A percentile compares a stretch with the other conserved stretches of the same genome.
Evolutionary conservation across 495 filamentous ascomycete species (phyloP).

Genomic region (Penicillium fimorum): DNA sequence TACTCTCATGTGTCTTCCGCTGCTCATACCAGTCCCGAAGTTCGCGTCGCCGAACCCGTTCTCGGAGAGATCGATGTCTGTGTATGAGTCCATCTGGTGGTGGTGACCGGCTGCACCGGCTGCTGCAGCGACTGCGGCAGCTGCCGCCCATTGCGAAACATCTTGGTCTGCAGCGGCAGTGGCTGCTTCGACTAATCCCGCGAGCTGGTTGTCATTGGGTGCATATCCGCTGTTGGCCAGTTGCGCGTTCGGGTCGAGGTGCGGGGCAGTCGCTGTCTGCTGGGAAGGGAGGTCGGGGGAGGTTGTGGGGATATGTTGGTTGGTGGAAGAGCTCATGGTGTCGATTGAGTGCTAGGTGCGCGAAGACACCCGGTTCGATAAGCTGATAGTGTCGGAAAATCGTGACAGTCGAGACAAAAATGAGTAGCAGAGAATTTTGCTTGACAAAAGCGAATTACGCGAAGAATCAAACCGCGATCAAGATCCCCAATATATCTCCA

Average conservation of each 20-base stretch:
- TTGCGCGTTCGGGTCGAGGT: conserved; percentile 37
- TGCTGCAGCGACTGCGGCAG: conserved; percentile 37
- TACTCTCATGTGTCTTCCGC: conserved; percentile 32
- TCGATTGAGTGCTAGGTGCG: conserved; percentile 1
- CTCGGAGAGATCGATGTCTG: conserved; percentile 44
- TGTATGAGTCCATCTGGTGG: conserved; percentile 41
- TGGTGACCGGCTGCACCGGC: conserved; percentile 40
- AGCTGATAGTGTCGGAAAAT: conserved; percentile 5
- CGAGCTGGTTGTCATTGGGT: conserved; percentile 50
- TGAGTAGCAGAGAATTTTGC: background rate
- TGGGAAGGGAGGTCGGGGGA: conserved; percentile 30
- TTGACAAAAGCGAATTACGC: background rate
- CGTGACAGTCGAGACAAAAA: background rate
- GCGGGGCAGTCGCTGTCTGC: conserved; percentile 27
- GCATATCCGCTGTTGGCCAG: conserved; percentile 35
- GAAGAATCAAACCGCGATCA: background rate
- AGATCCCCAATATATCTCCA: background rate
- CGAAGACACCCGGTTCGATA: background rate
- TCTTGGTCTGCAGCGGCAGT: conserved; percentile 53
- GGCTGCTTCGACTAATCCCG: conserved; percentile 52
- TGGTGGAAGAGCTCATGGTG: conserved; percentile 37
- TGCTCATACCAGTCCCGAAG: conserved; percentile 31
- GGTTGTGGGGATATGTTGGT: conserved; percentile 35
- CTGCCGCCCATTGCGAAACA: conserved; percentile 43
- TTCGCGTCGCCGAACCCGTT: conserved; percentile 42